A percentile compares a stretch with the other conserved stretches of the same genome.
These are phyloP conservation scores for Allium sativum DNA, from an alignment of 106 monocot species.

Conservation along the genomic window DNA sequence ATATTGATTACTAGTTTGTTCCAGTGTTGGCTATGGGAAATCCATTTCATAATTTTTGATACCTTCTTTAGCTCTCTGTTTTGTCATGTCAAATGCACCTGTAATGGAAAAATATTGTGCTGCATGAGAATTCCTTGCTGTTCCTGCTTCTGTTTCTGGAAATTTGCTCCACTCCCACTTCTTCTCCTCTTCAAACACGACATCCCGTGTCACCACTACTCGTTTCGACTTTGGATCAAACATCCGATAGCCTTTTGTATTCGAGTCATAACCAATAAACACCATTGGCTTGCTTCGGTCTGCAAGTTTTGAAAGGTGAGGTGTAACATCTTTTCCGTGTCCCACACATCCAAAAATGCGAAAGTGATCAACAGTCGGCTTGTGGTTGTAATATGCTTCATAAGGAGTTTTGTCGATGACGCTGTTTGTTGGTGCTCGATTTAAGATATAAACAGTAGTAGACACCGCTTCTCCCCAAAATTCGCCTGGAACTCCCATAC, in stretches of 20 bases:
- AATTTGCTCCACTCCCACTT: slow-evolving; percentile 11
- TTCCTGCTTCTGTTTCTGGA: slow-evolving; percentile 5
- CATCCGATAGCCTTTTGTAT: slow-evolving; percentile 6
- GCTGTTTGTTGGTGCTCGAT: slow-evolving; percentile 15
- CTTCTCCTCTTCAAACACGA: slow-evolving; percentile 2
- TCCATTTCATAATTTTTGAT: too few relatives aligned
- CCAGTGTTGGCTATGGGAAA: too few relatives aligned
- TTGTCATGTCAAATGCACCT: slow-evolving; percentile 9
- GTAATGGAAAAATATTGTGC: slow-evolving; percentile 8
- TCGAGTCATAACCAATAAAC: slow-evolving; percentile 9
- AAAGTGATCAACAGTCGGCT: slow-evolving; percentile 6
- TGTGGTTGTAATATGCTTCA: slow-evolving; percentile 12
- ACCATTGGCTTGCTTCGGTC: slow-evolving; percentile 3
- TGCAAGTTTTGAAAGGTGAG: slow-evolving; percentile 1
- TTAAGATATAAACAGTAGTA: slow-evolving; percentile 21
- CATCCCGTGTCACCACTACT: slow-evolving; percentile 6
- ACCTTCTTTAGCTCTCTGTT: too few relatives aligned
- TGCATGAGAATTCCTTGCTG: slow-evolving; percentile 5
- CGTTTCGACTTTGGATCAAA: slow-evolving; percentile 1
- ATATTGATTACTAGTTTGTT: too few relatives aligned
- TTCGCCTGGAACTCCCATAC: slow-evolving; percentile 1
- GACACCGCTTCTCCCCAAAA: slow-evolving; percentile 28
- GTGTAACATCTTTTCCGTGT: background rate
- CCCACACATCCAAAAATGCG: slow-evolving; percentile 8
- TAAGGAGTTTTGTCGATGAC: slow-evolving; percentile 17